Evolutionary conservation across 1,284 basidiomycete genomes (phyloP).

Genomic region (Cryptococcus sp.): DNA sequence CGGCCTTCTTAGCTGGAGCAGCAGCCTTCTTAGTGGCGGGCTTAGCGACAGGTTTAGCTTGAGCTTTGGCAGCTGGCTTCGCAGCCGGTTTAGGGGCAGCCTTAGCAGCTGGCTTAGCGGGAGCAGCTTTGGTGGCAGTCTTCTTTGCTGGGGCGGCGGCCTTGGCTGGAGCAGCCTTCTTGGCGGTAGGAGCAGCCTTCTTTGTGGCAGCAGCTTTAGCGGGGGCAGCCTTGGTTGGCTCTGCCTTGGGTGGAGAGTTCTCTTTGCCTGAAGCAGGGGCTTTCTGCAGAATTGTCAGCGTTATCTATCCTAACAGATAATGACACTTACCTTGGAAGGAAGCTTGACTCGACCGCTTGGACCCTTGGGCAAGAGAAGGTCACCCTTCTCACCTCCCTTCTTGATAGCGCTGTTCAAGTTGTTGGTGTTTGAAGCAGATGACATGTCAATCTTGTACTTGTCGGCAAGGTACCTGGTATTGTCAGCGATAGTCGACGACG

Average conservation of each 20-base stretch:
- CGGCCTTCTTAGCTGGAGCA: slow-evolving; percentile 23
- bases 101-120: slow-evolving; percentile 41
- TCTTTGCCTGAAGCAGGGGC: slow-evolving; percentile 54
- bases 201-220: slow-evolving; percentile 6
- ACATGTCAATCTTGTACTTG: slow-evolving; percentile 72
- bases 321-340: slow-evolving; percentile 52
- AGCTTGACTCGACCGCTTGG: slow-evolving; percentile 71
- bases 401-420: slow-evolving; percentile 78
- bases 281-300: slow-evolving; percentile 2
- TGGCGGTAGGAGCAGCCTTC: slow-evolving; percentile 21
- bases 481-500: slow-evolving; percentile 12
- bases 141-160: slow-evolving; percentile 48
- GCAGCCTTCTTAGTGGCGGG: slow-evolving; percentile 49
- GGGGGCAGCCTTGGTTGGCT: slow-evolving; percentile 16
- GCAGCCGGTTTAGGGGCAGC: slow-evolving; percentile 2
- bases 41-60: slow-evolving; percentile 6
- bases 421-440: slow-evolving; percentile 64
- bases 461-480: slow-evolving; percentile 63
- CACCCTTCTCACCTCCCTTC: slow-evolving; percentile 69
- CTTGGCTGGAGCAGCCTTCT: slow-evolving; percentile 40
- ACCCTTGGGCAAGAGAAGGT: slow-evolving; percentile 86
- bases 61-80: slow-evolving; percentile 24
- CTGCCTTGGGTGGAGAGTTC: slow-evolving; percentile 36
- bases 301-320: not conserved
- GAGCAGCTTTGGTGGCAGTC: slow-evolving; percentile 47